Evolutionary conservation across 1,284 basidiomycete genomes (phyloP).

Genomic region (Leccinum laetum): DNA sequence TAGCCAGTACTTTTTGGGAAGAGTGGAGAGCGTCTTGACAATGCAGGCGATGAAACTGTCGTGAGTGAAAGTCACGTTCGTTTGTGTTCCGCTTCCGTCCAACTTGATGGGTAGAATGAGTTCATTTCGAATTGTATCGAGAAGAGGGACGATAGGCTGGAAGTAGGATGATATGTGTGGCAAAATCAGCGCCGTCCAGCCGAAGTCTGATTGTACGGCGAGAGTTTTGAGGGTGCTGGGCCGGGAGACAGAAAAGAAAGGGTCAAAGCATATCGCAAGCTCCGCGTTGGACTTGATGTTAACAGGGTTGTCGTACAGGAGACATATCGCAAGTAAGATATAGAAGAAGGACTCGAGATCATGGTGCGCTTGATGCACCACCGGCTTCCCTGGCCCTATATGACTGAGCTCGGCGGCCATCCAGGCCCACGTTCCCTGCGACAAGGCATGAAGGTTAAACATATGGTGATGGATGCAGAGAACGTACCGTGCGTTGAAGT

Average conservation of each 20-base stretch:
- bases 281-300: neutral
- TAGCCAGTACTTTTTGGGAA: neutral
- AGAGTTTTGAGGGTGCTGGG: neutral
- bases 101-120: neutral
- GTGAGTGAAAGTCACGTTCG: neutral
- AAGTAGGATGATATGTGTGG: neutral
- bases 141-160: neutral
- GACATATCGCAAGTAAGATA: constrained; percentile 6
- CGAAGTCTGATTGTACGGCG: neutral
- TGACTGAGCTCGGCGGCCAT: constrained; percentile 11
- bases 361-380: neutral
- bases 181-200: neutral
- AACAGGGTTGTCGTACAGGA: constrained; percentile 6
- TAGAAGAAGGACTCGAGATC: constrained; percentile 12
- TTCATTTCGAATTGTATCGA: neutral
- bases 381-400: neutral
- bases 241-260: neutral
- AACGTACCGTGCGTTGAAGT: neutral
- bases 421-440: constrained; percentile 10
- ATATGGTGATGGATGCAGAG: neutral
- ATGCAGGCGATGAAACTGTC: neutral
- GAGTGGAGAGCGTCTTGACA: neutral
- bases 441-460: neutral
- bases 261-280: constrained; percentile 6
- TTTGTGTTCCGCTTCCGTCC: neutral